Percentiles rank a stretch among this genome's conserved stretches.
phyloP scores from a whole-genome alignment of 1,139 yeast genomes.

The Taphrina betulina region DNA sequence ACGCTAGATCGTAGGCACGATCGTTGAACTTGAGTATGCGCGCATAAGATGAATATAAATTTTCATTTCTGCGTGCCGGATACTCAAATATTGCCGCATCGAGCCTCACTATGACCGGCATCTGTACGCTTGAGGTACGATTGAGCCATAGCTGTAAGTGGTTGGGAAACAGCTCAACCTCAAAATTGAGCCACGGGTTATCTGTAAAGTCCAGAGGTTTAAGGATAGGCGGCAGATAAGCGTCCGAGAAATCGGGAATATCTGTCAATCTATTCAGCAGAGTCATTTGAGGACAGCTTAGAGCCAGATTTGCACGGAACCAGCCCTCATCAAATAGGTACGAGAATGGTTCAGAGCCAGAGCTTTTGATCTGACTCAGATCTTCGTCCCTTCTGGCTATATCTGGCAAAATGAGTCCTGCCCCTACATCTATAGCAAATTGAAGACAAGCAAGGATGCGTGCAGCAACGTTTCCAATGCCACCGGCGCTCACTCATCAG shows the following conservation, averaged over 20 bases:
- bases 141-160: background rate
- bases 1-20: background rate
- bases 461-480: background rate
- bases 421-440: constrained; percentile 5
- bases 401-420: background rate
- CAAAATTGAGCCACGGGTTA: background rate
- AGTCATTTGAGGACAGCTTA: background rate
- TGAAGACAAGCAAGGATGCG: background rate
- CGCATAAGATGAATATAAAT: background rate
- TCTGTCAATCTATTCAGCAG: background rate
- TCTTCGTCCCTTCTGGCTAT: background rate
- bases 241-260: background rate
- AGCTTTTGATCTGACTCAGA: background rate
- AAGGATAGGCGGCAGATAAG: background rate
- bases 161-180: background rate
- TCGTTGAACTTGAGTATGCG: background rate
- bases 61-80: background rate
- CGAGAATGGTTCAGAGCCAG: background rate
- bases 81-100: background rate
- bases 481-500: background rate
- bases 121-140: background rate
- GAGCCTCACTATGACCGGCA: background rate
- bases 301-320: background rate
- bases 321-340: background rate
- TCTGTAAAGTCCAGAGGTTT: background rate